Evolutionary conservation across 495 filamentous ascomycete genomes (phyloP).

Genomic region (Penicillium parvum): DNA sequence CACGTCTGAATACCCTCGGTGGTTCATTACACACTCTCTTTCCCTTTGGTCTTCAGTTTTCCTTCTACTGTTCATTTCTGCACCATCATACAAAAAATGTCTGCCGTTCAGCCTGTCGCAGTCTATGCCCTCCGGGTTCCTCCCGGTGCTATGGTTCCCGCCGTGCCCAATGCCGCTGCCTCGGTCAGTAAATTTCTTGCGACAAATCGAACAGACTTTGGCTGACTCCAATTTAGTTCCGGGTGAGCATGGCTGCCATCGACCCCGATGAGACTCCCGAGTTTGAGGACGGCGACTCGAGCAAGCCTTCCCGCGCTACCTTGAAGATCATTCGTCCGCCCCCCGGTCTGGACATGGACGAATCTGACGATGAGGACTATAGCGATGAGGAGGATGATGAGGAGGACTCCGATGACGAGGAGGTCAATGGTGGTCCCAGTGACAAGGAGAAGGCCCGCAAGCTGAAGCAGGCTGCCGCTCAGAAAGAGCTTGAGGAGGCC

Average conservation of each 20-base stretch:
- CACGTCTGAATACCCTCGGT: conserved; percentile 23
- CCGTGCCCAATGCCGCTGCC: conserved; percentile 67
- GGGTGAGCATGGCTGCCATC: conserved; percentile 96
- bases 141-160: conserved; percentile 69
- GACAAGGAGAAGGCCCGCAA: conserved; percentile 85
- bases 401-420: conserved; percentile 60
- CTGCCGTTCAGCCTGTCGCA: conserved; percentile 66
- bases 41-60: conserved; percentile 7
- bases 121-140: conserved; percentile 89
- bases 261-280: conserved; percentile 77
- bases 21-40: conserved; percentile 23
- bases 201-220: not conserved
- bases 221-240: conserved; percentile 58
- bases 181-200: conserved; percentile 57
- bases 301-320: conserved; percentile 67
- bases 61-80: conserved; percentile 12
- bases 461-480: conserved; percentile 61
- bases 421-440: conserved; percentile 81
- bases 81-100: conserved; percentile 36
- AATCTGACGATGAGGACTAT: conserved; percentile 59
- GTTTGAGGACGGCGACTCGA: conserved; percentile 57
- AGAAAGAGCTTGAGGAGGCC: conserved; percentile 60
- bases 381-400: conserved; percentile 58
- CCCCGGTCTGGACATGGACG: conserved; percentile 46
- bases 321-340: conserved; percentile 79